Percentiles rank a stretch among this genome's conserved stretches.
phyloP scores from a whole-genome alignment of 129 eudicot genomes.

The Centrapalus pauciflorus region DNA sequence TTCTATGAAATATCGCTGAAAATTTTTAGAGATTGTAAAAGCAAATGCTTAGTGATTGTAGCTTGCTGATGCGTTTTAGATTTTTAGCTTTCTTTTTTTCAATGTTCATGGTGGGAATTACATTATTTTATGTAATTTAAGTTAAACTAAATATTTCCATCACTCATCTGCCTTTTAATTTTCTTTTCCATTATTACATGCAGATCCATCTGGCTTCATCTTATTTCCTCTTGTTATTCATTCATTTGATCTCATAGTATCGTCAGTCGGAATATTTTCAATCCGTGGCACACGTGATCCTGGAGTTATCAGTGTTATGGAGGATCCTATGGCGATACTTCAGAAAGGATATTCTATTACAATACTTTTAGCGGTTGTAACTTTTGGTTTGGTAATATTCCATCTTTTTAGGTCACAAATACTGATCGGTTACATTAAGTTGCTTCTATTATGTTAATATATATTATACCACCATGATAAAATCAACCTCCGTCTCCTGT shows the following conservation, averaged over 20 bases:
- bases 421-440: background rate
- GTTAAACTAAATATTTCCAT: constrained; percentile 17
- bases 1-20: too few relatives aligned
- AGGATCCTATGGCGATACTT: constrained; percentile 94
- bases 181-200: constrained; percentile 19
- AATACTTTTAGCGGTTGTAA: constrained; percentile 73
- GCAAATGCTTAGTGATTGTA: background rate
- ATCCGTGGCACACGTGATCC: constrained; percentile 77
- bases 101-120: background rate
- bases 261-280: constrained; percentile 88
- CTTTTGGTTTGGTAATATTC: constrained; percentile 80
- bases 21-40: too few relatives aligned
- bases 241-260: constrained; percentile 87
- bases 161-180: background rate
- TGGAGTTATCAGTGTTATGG: constrained; percentile 44
- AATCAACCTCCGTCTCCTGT: background rate
- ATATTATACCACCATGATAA: background rate
- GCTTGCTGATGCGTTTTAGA: background rate
- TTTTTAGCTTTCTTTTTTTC: background rate
- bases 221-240: constrained; percentile 96
- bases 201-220: constrained; percentile 98
- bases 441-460: background rate
- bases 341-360: constrained; percentile 93
- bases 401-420: background rate
- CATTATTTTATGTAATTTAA: background rate